Base-by-base conservation (phyloP, 768 basidiomycete species). In the Xerocomus brunneocitrinus region DNA sequence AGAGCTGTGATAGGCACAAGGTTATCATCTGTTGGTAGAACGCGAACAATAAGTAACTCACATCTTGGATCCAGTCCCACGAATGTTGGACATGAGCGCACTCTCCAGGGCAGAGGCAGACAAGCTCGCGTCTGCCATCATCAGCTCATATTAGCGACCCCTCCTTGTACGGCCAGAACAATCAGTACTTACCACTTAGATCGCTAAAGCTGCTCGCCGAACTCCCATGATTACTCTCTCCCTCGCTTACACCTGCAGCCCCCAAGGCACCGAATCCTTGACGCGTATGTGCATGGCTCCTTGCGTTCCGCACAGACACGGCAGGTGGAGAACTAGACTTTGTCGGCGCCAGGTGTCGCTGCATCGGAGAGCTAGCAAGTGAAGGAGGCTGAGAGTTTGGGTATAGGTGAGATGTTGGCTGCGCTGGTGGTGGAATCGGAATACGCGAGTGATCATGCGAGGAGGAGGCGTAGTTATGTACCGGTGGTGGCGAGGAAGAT, bases 181-280 rank as follows among this genome's bases (percentile, higher is more conserved):
- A 14, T 48, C 22, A n/a, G 14, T 22, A 70, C 80, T 62, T 61
- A 90, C 91, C 90, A 61, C 91, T 93, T 41, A 92, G 63, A 63
- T 93, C 91, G 62, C 90, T 92, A 61, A 92, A 91, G 67, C 91
- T 83, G 7, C 89, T 91, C 0, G 89, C 81, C 40, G 84, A 82
- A 24, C 89, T 91, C 3, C 83, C 82, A 47, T 85, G 79, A 57
- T 74, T 81, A 59, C 86, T 87, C 41, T 76, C 77, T 50, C 80
- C 76, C 52, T 85, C 81, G 58, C 79, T 80, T 35, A 68, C 63
- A 39, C 67, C 71, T 34, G 74, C 61, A 40, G 72, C 52, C 68
- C 76, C 47, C 73, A 72, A 50, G 75, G 61, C 65, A n/a, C 64
- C 56, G 31, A 78, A 72, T 27, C 74, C 72, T 60, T 81, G 76